Base-by-base conservation (phyloP, 2,329 filamentous ascomycete species). In the Colletotrichum viniferum region DNA sequence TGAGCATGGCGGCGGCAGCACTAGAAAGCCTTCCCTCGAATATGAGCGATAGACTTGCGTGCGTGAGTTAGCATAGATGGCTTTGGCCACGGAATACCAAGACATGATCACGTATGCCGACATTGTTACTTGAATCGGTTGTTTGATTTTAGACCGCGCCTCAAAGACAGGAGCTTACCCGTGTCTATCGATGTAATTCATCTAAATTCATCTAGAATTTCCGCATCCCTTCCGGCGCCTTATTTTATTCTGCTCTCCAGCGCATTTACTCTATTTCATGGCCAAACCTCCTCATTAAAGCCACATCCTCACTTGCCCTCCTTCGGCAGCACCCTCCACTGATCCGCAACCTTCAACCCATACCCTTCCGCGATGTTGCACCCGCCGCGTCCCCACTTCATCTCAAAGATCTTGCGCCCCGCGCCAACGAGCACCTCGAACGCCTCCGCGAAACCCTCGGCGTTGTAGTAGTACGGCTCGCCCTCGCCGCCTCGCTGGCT, bases 381-480 rank as follows among this genome's bases (percentile, higher is more conserved):
- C 62, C 85, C 84, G 12, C 81, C 78, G 75, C 87, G 85, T 1
- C 87, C 87, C 87, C 87, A 88, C 79, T 88, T 88, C 74, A 84
- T 81, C 12, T 80, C 79, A 74, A 81, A 86, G 9, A 87, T 81
- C 74, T 83, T 82, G n/a, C 82, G 79, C 1, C 88, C 88, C 21
- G 86, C 84, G 77, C 88, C 87, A 32, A 86, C 87, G 21, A 87
- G 79, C 66, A 89, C 82, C 72, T 85, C 83, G 71, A 89, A 84
- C 2, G 82, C 86, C 62, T 83, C 80, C 5, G 85, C 83, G 68
- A 90, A 82, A 2, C 88, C 89, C 3, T 84, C 84, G 0, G 86
- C 77, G 67, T 88, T 83, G 75, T 89, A 87, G 80, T 90, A 88
- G 75, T 87, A 91, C 2, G 89, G 89, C 79, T 91, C 89, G 16